These are phyloP conservation scores for Gloeostereum incarnatum DNA, from an alignment of 768 basidiomycete genomes.

Conservation along the genomic window DNA sequence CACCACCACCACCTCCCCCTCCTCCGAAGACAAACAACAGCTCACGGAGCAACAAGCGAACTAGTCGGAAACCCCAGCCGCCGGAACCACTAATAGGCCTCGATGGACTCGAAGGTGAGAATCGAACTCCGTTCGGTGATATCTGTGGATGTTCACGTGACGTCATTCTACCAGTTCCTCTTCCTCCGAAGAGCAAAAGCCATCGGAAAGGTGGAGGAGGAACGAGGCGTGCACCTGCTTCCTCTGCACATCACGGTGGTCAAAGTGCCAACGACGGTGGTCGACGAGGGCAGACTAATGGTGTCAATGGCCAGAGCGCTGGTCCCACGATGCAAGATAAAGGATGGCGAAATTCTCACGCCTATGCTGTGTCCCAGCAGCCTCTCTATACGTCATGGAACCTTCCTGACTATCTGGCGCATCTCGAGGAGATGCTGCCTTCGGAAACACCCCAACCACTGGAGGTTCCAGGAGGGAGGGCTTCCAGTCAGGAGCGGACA, in stretches of 20 bases:
- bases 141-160: conserved; percentile 1
- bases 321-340: conserved; percentile 36
- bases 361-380: conserved; percentile 71
- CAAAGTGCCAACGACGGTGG: conserved; percentile 31
- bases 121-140: neutral
- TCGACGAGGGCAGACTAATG: conserved; percentile 39
- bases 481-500: conserved; percentile 50
- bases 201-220: conserved; percentile 31
- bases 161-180: conserved; percentile 1
- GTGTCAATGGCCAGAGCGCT: conserved; percentile 23
- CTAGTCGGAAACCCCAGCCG: conserved; percentile 12
- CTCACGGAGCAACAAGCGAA: conserved; percentile 32
- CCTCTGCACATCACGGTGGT: conserved; percentile 16
- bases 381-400: conserved; percentile 81
- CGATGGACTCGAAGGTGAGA: neutral
- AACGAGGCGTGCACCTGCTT: conserved; percentile 27
- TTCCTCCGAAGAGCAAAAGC: conserved; percentile 25
- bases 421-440: conserved; percentile 79
- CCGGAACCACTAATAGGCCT: conserved; percentile 1
- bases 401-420: conserved; percentile 87
- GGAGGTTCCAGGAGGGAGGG: conserved; percentile 49
- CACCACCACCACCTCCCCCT: conserved; percentile 20
- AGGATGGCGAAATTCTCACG: conserved; percentile 73
- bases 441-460: conserved; percentile 66
- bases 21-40: conserved; percentile 16